Base-by-base conservation (phyloP, 805 yeast genomes). In the Yamadazyma insecticola region DNA sequence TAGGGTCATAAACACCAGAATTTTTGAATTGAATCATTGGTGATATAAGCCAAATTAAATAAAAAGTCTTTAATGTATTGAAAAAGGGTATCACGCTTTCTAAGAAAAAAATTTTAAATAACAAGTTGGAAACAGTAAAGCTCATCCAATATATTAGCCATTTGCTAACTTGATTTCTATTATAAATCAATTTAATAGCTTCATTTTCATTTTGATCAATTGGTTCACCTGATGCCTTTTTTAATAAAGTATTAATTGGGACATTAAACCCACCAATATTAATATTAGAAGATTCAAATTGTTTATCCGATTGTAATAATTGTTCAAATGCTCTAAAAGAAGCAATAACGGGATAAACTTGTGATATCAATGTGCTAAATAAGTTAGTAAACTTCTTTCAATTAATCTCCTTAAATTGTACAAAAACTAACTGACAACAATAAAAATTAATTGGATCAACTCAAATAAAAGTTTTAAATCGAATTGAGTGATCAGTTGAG, bases 131-230 rank as follows among this genome's bases (percentile, higher is more conserved):
- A 25, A 67, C 51, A 6, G 79, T 69, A 32, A 70, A 54, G 1
- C 81, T 76, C 9, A 81, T 63, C 95, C 95, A 86, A 55, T 82
- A 62, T 16, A 61, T 51, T 17, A 57, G 47, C 70, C 70, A 65
- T 54, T 69, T 60, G 40, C 65, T 63, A 24, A 60, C 41, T 5
- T 28, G 35, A 13, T 29, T 37, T 4, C 36, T 34, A 9, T 50
- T 37, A 9, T 34, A 33, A 4, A 35, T n/a, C 17, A 38, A 32
- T 8, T 36, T 18, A 1, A 24, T 18, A 2, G 45, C 40, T 32
- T 41, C 45, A 17, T 30, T 28, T 6, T 27, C 26, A 9, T 22
- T 16, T 2, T 28, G 24, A 16, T 23, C 35, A 18, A 29, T 36
- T 16, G 33, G 30, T 10, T 41, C 46, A 6, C 47, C 44, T 12